A percentile compares a stretch with the other conserved stretches of the same genome.
Conservation (phyloP, 2,329 filamentous ascomycete species). For the Fusarium oxysporum region DNA sequence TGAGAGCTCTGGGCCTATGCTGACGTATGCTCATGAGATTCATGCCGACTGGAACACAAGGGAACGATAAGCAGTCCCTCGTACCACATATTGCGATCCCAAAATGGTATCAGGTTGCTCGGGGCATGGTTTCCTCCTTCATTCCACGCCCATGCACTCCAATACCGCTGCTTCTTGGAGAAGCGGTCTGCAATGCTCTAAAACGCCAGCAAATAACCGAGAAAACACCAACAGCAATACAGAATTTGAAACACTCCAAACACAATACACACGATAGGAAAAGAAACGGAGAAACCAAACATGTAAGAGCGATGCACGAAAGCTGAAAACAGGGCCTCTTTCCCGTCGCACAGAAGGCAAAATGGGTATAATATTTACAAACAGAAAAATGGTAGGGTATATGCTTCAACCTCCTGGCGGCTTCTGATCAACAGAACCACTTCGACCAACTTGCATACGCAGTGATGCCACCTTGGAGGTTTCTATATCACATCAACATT, state of each 20-base stretch:
- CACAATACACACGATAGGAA: not conserved
- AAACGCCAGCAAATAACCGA: not conserved
- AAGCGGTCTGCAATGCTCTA: not conserved
- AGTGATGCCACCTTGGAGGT: not conserved
- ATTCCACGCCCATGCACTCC: not conserved
- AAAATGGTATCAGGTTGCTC: not conserved
- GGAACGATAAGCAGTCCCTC: not conserved
- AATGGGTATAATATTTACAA: not conserved
- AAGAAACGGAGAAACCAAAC: not conserved
- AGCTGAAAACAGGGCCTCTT: not conserved
- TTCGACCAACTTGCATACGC: not conserved
- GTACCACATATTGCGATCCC: not conserved
- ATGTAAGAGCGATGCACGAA: not conserved
- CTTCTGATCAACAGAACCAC: slow-evolving; percentile 6
- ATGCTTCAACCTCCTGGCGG: not conserved
- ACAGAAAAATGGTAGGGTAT: slow-evolving; percentile 6
- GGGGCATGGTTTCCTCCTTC: not conserved
- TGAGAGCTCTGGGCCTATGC: not conserved
- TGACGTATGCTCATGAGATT: not conserved
- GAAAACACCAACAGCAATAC: not conserved
- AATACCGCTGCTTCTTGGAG: not conserved
- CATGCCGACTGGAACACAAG: not conserved
- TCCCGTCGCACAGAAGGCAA: not conserved
- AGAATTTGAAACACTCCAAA: not conserved
- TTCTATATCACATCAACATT: not conserved